Evolutionary conservation across 768 basidiomycete genomes (phyloP).

Genomic region (Mycena floridula): DNA sequence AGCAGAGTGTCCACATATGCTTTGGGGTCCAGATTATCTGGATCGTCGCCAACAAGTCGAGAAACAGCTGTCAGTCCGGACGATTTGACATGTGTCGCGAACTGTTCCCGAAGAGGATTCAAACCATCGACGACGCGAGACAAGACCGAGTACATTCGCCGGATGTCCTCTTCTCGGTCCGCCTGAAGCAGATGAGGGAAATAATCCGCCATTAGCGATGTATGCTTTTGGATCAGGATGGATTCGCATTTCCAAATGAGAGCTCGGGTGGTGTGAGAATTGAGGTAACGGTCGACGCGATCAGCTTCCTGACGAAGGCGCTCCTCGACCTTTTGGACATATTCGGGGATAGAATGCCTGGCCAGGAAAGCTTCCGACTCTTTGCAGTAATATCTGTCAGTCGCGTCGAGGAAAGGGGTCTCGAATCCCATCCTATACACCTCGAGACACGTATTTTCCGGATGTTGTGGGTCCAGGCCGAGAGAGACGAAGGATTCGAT

Average conservation of each 20-base stretch:
- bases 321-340: constrained; percentile 91
- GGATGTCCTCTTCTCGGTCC: constrained; percentile 92
- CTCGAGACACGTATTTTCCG: constrained; percentile 88
- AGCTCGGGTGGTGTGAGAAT: constrained; percentile 72
- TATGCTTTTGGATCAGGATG: constrained; percentile 84
- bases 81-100: constrained; percentile 93
- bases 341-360: constrained; percentile 87
- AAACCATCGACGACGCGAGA: constrained; percentile 87
- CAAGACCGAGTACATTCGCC: constrained; percentile 91
- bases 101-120: constrained; percentile 85
- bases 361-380: constrained; percentile 90
- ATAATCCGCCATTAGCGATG: constrained; percentile 83
- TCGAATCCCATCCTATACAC: constrained; percentile 93
- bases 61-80: constrained; percentile 79
- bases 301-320: constrained; percentile 92
- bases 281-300: constrained; percentile 86
- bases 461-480: constrained; percentile 87
- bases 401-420: constrained; percentile 79
- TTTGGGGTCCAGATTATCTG: constrained; percentile 79
- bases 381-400: constrained; percentile 86
- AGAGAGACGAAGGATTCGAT: constrained; percentile 94
- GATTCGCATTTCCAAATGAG: constrained; percentile 83
- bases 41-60: constrained; percentile 58
- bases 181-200: constrained; percentile 87
- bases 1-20: constrained; percentile 90